A percentile compares a stretch with the other conserved stretches of the same genome.
phyloP scores from a whole-genome alignment of 2,329 filamentous ascomycete genomes.

The Colletotrichum sp. region DNA sequence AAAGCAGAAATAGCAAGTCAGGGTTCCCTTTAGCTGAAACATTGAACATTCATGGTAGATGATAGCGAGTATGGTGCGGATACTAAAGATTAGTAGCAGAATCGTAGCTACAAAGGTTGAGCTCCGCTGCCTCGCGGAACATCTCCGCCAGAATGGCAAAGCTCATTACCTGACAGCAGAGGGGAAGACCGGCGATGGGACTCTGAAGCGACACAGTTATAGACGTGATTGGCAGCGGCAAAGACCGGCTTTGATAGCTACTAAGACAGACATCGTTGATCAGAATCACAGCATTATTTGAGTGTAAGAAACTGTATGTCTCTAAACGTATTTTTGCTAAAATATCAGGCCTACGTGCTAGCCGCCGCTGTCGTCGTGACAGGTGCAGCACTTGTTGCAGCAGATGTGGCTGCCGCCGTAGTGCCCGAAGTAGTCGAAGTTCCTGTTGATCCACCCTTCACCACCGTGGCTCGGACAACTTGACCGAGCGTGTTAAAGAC shows the following conservation, averaged over 20 bases:
- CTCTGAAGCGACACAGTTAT: not conserved
- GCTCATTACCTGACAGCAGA: not conserved
- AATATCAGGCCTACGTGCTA: not conserved
- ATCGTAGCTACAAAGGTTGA: not conserved
- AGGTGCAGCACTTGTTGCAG: not conserved
- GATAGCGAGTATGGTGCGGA: no score
- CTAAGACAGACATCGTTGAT: not conserved
- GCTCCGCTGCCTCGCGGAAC: not conserved
- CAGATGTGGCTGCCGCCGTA: not conserved
- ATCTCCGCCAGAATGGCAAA: not conserved
- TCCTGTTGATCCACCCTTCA: conserved; percentile 24
- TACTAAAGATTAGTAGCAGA: no score
- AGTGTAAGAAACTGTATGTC: not conserved
- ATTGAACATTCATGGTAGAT: no score
- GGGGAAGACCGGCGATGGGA: not conserved
- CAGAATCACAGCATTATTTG: not conserved
- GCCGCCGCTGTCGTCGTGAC: not conserved
- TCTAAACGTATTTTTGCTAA: not conserved
- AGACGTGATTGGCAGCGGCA: not conserved
- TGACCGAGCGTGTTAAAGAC: conserved; percentile 60
- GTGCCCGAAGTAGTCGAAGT: conserved; percentile 9
- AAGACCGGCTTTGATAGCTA: not conserved
- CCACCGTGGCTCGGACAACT: conserved; percentile 53
- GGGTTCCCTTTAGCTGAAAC: no score
- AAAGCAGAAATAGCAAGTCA: no score